These are phyloP conservation scores for Debaryomycetaceae sp. DNA, from an alignment of 1,139 yeast genomes.

Conservation along the genomic window DNA sequence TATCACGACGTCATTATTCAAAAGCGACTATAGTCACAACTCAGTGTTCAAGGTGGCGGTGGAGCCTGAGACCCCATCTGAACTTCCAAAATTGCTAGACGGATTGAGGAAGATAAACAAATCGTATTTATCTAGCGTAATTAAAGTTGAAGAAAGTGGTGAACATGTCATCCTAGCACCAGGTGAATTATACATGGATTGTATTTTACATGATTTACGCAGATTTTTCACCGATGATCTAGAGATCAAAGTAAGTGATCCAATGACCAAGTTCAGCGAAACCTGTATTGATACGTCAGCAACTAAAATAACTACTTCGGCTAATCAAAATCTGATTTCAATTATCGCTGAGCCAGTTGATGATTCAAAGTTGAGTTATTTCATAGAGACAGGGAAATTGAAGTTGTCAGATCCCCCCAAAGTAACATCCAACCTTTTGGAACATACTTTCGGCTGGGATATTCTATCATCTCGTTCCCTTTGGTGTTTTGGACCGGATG, in stretches of 20 bases:
- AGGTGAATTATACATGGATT: slow-evolving; percentile 88
- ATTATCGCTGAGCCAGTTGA: slow-evolving; percentile 77
- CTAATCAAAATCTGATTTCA: slow-evolving; percentile 58
- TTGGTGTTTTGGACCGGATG: slow-evolving; percentile 76
- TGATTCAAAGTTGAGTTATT: slow-evolving; percentile 44
- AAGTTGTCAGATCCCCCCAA: slow-evolving; percentile 33
- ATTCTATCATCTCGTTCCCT: slow-evolving; percentile 76
- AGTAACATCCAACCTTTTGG: slow-evolving; percentile 51
- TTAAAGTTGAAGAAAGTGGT: slow-evolving; percentile 84
- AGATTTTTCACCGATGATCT: slow-evolving; percentile 53
- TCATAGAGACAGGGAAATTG: slow-evolving; percentile 53
- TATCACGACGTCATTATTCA: slow-evolving; percentile 27
- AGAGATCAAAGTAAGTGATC: slow-evolving; percentile 81
- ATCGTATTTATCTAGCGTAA: slow-evolving; percentile 61
- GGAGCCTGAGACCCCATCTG: slow-evolving; percentile 78
- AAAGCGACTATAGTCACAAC: slow-evolving; percentile 42
- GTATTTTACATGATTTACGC: slow-evolving; percentile 75
- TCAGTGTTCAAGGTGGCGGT: slow-evolving; percentile 80
- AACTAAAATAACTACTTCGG: slow-evolving; percentile 55
- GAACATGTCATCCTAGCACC: slow-evolving; percentile 78
- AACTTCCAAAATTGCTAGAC: slow-evolving; percentile 66
- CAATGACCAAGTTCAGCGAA: slow-evolving; percentile 77
- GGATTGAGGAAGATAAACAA: slow-evolving; percentile 63
- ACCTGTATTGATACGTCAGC: slow-evolving; percentile 67
- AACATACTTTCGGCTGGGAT: slow-evolving; percentile 72